phyloP scores from a whole-genome alignment of 2,329 filamentous ascomycete species.

The Dendrostoma leiphaemia region DNA sequence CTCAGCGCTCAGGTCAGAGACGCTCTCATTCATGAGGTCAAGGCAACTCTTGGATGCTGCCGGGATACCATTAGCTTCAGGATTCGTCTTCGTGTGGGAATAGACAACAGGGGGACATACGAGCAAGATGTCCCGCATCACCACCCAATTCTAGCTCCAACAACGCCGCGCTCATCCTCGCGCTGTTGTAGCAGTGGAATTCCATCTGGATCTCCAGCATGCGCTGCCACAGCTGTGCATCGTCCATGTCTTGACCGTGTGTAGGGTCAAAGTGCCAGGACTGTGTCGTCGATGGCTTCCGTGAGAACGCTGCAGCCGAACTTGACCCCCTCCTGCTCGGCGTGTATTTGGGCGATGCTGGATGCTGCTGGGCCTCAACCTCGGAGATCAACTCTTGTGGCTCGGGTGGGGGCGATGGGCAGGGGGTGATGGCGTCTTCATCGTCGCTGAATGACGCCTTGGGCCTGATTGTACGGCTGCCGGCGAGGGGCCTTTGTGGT shows the following conservation, averaged over 20 bases:
- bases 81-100: background rate
- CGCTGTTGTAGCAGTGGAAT: conserved; percentile 43
- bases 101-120: conserved; percentile 27
- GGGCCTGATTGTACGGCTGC: conserved; percentile 9
- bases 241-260: conserved; percentile 32
- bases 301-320: background rate
- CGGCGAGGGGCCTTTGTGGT: background rate
- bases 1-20: conserved; percentile 25
- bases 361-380: background rate
- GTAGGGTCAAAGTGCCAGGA: conserved; percentile 19
- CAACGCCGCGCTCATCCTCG: conserved; percentile 41
- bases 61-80: background rate
- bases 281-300: conserved; percentile 3
- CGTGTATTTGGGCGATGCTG: background rate
- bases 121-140: conserved; percentile 31
- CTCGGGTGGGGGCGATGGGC: conserved; percentile 12
- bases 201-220: conserved; percentile 41
- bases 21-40: conserved; percentile 31
- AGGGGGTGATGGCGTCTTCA: conserved; percentile 22
- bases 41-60: conserved; percentile 30
- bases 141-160: conserved; percentile 34
- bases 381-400: conserved; percentile 3
- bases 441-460: conserved; percentile 21
- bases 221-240: conserved; percentile 37
- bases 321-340: background rate